Evolutionary conservation across 2,329 filamentous ascomycete genomes (phyloP).

Genomic region (Penicillium sp.): DNA sequence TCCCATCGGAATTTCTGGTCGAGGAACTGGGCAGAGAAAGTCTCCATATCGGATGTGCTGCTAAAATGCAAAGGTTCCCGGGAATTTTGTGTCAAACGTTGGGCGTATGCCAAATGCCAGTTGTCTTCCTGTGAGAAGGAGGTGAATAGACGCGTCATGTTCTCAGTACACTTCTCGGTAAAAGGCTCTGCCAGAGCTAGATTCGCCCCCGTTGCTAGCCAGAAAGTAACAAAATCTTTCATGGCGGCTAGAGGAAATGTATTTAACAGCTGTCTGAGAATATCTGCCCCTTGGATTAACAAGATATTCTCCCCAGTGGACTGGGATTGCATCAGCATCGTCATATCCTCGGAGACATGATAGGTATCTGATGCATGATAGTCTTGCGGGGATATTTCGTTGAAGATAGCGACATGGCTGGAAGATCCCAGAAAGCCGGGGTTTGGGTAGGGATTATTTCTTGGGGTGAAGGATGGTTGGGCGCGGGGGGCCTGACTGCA

Average conservation of each 20-base stretch:
- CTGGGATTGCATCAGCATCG: slow-evolving; percentile 11
- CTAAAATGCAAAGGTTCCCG: slow-evolving; percentile 16
- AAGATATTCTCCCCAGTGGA: slow-evolving; percentile 23
- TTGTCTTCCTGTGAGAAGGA: slow-evolving; percentile 20
- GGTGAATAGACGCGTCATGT: slow-evolving; percentile 22
- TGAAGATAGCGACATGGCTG: slow-evolving; percentile 31
- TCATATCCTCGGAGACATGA: not conserved
- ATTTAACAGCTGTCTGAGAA: slow-evolving; percentile 21
- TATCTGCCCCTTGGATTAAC: slow-evolving; percentile 24
- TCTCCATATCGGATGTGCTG: slow-evolving; percentile 8
- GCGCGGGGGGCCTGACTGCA: slow-evolving; percentile 17
- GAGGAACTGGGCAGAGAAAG: slow-evolving; percentile 24
- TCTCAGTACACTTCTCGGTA: slow-evolving; percentile 22
- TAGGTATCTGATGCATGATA: slow-evolving; percentile 9
- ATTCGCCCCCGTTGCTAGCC: slow-evolving; percentile 26
- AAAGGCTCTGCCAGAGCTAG: slow-evolving; percentile 27
- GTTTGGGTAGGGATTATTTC: slow-evolving; percentile 28
- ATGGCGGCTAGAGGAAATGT: slow-evolving; percentile 20
- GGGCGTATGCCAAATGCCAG: slow-evolving; percentile 25
- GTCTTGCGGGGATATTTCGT: slow-evolving; percentile 23
- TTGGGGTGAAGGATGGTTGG: slow-evolving; percentile 19
- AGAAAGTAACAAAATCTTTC: slow-evolving; percentile 27
- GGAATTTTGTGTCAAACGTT: slow-evolving; percentile 22
- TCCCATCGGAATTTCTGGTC: slow-evolving; percentile 39
- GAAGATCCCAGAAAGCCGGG: slow-evolving; percentile 29